These are phyloP conservation scores for Tulasnella sp. DNA, from an alignment of 768 basidiomycete genomes.

Conservation along the genomic window DNA sequence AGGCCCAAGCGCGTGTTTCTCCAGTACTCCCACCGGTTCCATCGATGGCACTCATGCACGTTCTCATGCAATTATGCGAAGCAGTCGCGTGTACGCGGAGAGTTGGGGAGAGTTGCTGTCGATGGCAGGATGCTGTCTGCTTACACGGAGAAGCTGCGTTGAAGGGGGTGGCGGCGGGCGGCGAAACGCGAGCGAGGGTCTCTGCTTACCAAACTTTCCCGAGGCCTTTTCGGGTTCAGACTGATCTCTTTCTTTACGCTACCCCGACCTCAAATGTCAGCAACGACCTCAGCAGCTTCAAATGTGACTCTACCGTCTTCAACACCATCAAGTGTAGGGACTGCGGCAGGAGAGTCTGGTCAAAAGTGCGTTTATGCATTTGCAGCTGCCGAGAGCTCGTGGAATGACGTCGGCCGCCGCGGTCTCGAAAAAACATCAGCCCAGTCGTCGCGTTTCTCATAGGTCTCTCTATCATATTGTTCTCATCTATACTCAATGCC, in stretches of 20 bases:
- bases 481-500: conserved; percentile 82
- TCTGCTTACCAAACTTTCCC: conserved; percentile 13
- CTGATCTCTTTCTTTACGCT: not conserved
- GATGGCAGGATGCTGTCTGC: not conserved
- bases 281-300: not conserved
- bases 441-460: conserved; percentile 74
- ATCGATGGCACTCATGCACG: not conserved
- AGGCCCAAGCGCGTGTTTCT: conserved; percentile 3
- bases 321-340: not conserved
- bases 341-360: not conserved
- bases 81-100: conserved; percentile 5
- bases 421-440: conserved; percentile 12
- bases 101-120: not conserved
- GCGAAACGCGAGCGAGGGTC: conserved; percentile 5
- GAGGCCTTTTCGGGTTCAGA: conserved; percentile 14
- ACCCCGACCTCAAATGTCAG: not conserved
- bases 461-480: conserved; percentile 71
- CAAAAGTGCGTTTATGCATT: not conserved
- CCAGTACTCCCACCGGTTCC: not conserved
- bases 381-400: not conserved
- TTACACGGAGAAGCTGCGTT: not conserved
- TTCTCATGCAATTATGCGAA: conserved; percentile 1
- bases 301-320: conserved; percentile 14
- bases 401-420: conserved; percentile 1
- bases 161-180: not conserved